phyloP scores from a whole-genome alignment of 495 filamentous ascomycete genomes.

The Xylaria scruposa region DNA sequence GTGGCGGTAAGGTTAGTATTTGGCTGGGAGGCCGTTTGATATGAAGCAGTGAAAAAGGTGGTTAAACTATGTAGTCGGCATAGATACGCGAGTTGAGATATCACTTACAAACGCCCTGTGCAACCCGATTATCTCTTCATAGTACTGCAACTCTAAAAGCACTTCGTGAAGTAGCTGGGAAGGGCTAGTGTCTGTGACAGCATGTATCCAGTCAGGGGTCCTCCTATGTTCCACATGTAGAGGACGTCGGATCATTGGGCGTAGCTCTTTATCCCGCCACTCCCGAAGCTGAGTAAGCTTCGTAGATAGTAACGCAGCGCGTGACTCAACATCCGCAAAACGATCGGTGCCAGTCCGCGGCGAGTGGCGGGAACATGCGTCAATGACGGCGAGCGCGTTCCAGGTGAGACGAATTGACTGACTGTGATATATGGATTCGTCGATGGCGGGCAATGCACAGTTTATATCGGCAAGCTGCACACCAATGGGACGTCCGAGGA shows the following conservation, averaged over 20 bases:
- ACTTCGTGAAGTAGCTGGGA: slow-evolving; percentile 24
- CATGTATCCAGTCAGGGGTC: slow-evolving; percentile 19
- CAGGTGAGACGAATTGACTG: slow-evolving; percentile 37
- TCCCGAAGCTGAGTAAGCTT: slow-evolving; percentile 16
- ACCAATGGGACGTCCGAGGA: slow-evolving; percentile 38
- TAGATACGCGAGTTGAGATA: neutral
- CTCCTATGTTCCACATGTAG: slow-evolving; percentile 22
- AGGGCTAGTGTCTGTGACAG: slow-evolving; percentile 25
- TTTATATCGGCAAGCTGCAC: slow-evolving; percentile 31
- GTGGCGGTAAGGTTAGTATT: neutral
- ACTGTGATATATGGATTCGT: slow-evolving; percentile 30
- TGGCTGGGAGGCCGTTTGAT: neutral
- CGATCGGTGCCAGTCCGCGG: slow-evolving; percentile 12
- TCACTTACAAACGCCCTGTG: slow-evolving; percentile 6
- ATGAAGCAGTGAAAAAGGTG: neutral
- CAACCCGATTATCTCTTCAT: slow-evolving; percentile 41
- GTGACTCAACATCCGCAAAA: slow-evolving; percentile 18
- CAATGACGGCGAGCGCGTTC: slow-evolving; percentile 33
- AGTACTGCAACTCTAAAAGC: slow-evolving; percentile 37
- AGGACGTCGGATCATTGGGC: slow-evolving; percentile 21
- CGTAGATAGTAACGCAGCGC: slow-evolving; percentile 22
- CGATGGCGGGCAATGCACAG: neutral
- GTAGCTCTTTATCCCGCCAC: slow-evolving; percentile 30
- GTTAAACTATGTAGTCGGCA: neutral
- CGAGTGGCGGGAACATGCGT: slow-evolving; percentile 30